Base-by-base conservation (phyloP, 441 rosid species). In the Jatropha multifida region DNA sequence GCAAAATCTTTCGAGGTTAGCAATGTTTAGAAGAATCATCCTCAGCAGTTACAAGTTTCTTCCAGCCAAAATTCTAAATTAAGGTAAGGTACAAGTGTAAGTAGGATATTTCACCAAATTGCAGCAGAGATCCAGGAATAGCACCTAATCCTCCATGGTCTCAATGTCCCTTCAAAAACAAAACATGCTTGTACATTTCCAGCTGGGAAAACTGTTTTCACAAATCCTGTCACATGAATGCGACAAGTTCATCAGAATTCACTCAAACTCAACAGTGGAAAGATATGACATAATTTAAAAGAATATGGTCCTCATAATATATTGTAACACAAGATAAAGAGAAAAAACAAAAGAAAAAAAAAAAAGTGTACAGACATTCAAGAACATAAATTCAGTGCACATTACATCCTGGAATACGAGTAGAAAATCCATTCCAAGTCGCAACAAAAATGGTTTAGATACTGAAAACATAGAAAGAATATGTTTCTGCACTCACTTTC, bases 361-460 rank as follows among this genome's bases (percentile, higher is more conserved):
- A 1, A 71, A 58, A 48, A 12, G n/a, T 12, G 12, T 48, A 46
- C 60, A 61, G 68, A 61, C 56, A 49, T 10, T 71, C 7, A 0
- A 26, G 55, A 15, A 65, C 26, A 11, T 17, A 65, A 51, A 11
- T 4, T 37, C 38, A 37, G 44, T 13, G 63, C 77, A 2, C 26
- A 65, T 74, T 65, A 54, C 70, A 65, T 74, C 54, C 64, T 74
- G 62, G 55, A 54, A 40, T 52, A 65, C 18, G 41, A 5, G 59
- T 26, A 27, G 68, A 72, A 72, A 72, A 62, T 72, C 77, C 77
- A 74, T 56, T 72, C 32, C 15, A 60, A n/a, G 67, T 60, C 23
- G 7, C 67, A 59, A 60, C 44, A 60, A 71, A 71, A 59, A 59
- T 23, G 14, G 56, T 59, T 11, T 46, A 44, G 37, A 26, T 26